Conservation (phyloP, 108 stramenopile genomes). For the Phaeodactylum tricornutum region DNA sequence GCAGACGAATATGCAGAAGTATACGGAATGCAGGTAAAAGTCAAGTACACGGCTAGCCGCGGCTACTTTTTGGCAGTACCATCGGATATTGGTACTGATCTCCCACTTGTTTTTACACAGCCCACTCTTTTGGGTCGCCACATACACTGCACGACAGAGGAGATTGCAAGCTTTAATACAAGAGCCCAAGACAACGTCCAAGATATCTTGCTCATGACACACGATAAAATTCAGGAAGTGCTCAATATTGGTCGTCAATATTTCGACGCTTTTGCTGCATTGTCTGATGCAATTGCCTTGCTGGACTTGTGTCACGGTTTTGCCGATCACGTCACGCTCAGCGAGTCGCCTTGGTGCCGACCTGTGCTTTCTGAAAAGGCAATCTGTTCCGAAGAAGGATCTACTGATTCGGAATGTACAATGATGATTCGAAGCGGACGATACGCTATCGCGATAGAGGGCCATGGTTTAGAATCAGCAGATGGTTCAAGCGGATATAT, state of each 20-base stretch:
- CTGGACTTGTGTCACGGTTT: constrained; percentile 84
- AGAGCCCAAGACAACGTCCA: constrained; percentile 82
- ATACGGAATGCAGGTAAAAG: constrained; percentile 62
- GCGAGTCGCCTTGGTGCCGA: constrained; percentile 64
- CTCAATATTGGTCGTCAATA: constrained; percentile 57
- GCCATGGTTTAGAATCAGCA: too few species aligned
- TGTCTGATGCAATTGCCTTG: constrained; percentile 80
- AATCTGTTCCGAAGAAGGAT: too few species aligned
- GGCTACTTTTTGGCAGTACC: constrained; percentile 77
- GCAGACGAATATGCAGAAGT: constrained; percentile 81
- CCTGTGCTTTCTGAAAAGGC: too few species aligned
- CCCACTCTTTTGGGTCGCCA: constrained; percentile 55
- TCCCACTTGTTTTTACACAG: constrained; percentile 74
- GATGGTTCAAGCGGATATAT: constrained; percentile 48
- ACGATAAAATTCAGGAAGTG: constrained; percentile 74
- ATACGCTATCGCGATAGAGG: constrained; percentile 55
- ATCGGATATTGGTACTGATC: constrained; percentile 34
- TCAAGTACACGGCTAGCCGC: constrained; percentile 53
- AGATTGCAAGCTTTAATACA: constrained; percentile 66
- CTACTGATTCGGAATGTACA: constrained; percentile 4
- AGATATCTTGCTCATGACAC: constrained; percentile 77
- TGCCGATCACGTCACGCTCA: constrained; percentile 77
- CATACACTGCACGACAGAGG: constrained; percentile 84
- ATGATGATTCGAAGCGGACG: constrained; percentile 69
- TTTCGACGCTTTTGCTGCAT: constrained; percentile 68